Evolutionary conservation across 768 basidiomycete species (phyloP).

Genomic region (Kwoniella bestiolae): DNA sequence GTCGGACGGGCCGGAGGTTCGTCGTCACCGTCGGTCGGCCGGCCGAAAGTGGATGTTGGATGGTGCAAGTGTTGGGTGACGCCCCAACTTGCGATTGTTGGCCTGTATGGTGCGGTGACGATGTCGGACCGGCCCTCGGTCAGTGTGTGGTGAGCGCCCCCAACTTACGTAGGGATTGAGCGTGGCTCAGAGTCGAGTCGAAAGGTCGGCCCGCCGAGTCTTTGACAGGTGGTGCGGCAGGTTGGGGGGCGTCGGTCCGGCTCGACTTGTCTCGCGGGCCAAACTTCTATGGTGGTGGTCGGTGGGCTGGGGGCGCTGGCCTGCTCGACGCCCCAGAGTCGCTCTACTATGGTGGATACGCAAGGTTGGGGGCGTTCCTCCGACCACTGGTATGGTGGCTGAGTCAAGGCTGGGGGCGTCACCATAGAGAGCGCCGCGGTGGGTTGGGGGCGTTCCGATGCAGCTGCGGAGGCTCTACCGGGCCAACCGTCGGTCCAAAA

Average conservation of each 20-base stretch:
- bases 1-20: constrained; percentile 29
- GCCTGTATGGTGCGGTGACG: not conserved
- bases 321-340: not conserved
- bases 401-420: constrained; percentile 7
- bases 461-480: not conserved
- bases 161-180: not conserved
- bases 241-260: not conserved
- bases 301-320: not conserved
- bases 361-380: not conserved
- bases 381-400: not conserved
- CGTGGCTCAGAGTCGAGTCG: not conserved
- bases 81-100: not conserved
- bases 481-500: not conserved
- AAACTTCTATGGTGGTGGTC: not conserved
- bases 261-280: not conserved
- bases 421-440: not conserved
- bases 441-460: not conserved
- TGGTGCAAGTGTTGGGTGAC: not conserved
- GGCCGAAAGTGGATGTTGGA: not conserved
- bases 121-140: constrained; percentile 47
- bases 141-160: not conserved
- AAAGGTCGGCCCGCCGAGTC: no score
- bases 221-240: not conserved
- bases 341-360: not conserved
- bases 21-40: no score